Base-by-base conservation (phyloP, 1,284 basidiomycete genomes). In the Tetrapyrgos nigripes region DNA sequence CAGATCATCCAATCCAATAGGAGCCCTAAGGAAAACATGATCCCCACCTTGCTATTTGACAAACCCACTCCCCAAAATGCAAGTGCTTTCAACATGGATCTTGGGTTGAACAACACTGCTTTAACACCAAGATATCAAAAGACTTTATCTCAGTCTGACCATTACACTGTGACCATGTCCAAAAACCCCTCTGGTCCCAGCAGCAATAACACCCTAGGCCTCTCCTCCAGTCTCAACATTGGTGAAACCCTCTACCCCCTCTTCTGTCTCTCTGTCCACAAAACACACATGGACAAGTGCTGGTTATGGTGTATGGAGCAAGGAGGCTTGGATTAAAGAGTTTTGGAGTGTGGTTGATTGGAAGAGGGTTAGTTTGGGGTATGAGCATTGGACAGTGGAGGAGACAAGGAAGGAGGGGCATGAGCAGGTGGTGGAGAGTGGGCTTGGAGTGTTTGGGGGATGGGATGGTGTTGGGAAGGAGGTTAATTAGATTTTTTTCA, bases 301-400 rank as follows among this genome's bases (percentile, higher is more conserved):
- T 51, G 91, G 91, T 60, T 96, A 94, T 69, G 97, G 97, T 13
- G 87, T 99, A 17, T 97, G 94, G 93, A 95, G 94, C 44, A 95
- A 94, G 77, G 93, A 95, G 71, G 83, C 87, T 70, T 99, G 97
- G 81, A 78, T 97, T 66, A 87, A 84, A 68, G 85, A 91, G 69
- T 98, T 97, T 81, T 98, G 95, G 92, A 83, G 83, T 35, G 91
- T 89, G 50, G 75, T 99, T 61, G 84, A 99, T 76, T 99, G 97
- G 97, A 72, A 78, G 53, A 87, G 85, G 70, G 85, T 93, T 59
- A 79, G 78, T 68, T 61, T 72, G 13, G 62, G 67, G 29, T 77
- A 60, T 52, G 28, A 21, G n/a, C n/a, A n/a, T n/a, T n/a, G n/a
- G n/a, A n/a, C n/a, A n/a, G n/a, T n/a, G n/a, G n/a, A n/a, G n/a